Conservation (phyloP, 257 asterid genomes). For the Plantago ovata region DNA sequence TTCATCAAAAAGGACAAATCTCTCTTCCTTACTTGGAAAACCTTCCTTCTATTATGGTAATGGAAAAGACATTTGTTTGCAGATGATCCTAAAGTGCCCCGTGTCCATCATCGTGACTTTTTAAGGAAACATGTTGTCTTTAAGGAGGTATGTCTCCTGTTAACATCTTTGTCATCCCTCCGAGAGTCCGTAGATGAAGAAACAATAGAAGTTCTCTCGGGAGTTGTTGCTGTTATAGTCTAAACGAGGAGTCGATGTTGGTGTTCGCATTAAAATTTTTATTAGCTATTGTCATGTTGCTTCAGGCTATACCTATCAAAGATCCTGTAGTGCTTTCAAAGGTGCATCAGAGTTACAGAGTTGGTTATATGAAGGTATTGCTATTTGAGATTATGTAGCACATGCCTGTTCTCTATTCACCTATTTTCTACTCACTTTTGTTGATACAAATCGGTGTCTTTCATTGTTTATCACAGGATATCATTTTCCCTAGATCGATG, state of each 20-base stretch:
- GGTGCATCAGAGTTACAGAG: conserved; percentile 92
- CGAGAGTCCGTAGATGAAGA: conserved; percentile 2
- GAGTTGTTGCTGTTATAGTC: conserved; percentile 5
- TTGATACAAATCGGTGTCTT: no score
- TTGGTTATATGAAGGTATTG: conserved; percentile 85
- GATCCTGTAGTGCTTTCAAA: conserved; percentile 72
- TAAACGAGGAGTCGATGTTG: not conserved
- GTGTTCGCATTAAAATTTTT: conserved; percentile 19
- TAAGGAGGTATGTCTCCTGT: conserved; percentile 64
- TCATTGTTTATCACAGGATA: conserved; percentile 60
- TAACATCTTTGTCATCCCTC: conserved; percentile 1
- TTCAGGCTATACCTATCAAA: conserved; percentile 83
- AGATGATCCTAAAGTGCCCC: conserved; percentile 87
- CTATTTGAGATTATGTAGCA: conserved; percentile 9
- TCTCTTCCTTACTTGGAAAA: no score
- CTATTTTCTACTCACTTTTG: no score
- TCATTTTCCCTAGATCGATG: conserved; percentile 67
- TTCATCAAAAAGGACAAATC: no score
- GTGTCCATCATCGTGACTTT: conserved; percentile 74
- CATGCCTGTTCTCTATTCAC: no score
- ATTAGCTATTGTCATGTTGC: conserved; percentile 6
- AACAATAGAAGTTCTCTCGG: conserved; percentile 5
- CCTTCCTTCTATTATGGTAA: conserved; percentile 9
- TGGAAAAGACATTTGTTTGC: conserved; percentile 28
- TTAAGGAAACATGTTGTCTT: conserved; percentile 78